phyloP scores from a whole-genome alignment of 1,139 yeast genomes.

The Pichia sp. region DNA sequence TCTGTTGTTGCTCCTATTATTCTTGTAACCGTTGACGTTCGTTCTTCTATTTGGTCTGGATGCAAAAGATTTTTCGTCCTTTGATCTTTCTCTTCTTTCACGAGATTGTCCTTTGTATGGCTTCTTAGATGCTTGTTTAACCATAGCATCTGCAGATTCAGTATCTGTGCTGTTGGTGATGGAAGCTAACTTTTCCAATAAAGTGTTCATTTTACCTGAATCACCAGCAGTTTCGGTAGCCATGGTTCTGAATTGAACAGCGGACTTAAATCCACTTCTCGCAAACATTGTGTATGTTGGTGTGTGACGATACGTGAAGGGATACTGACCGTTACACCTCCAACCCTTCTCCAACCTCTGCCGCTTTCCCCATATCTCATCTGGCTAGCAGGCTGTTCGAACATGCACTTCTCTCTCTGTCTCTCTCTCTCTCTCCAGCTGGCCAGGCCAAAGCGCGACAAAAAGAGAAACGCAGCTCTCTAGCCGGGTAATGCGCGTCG shows the following conservation, averaged over 20 bases:
- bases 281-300: conserved; percentile 5
- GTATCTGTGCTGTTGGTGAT: conserved; percentile 5
- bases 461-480: too few relatives aligned
- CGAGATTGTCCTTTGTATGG: background rate
- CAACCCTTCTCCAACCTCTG: too few relatives aligned
- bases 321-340: too few relatives aligned
- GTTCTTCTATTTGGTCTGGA: background rate
- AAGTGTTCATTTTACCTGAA: background rate
- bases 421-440: background rate
- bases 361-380: background rate
- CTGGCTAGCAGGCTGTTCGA: background rate
- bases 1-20: background rate
- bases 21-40: background rate
- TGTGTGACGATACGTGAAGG: too few relatives aligned
- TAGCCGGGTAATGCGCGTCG: too few relatives aligned
- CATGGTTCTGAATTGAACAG: conserved; percentile 4
- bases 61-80: too few relatives aligned
- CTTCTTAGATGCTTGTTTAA: background rate
- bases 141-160: background rate
- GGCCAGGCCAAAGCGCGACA: too few relatives aligned
- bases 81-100: background rate
- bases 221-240: conserved; percentile 9
- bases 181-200: conserved; percentile 9
- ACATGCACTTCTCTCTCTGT: too few relatives aligned
- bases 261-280: background rate